Conservation (phyloP, 805 yeast species). For the Wickerhamomyces ciferrii region DNA sequence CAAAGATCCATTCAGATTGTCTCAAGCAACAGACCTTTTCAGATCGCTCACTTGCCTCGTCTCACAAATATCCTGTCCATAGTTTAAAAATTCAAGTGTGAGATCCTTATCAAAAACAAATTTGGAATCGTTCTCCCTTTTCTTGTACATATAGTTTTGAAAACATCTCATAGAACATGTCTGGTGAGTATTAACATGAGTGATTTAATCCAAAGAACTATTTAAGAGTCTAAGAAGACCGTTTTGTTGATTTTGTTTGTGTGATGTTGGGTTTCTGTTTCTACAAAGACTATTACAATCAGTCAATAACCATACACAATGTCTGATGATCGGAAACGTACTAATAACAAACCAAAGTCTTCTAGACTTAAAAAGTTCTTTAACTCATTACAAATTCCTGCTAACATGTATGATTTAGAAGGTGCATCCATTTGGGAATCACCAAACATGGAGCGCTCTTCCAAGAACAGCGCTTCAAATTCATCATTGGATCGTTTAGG, state of each 20-base stretch:
- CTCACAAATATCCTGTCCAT: neutral
- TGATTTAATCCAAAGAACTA: too few relatives aligned
- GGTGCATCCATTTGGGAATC: neutral
- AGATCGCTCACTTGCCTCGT: neutral
- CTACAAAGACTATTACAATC: too few relatives aligned
- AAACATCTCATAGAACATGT: neutral
- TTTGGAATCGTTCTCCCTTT: neutral
- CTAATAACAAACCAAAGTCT: neutral
- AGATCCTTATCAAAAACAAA: neutral
- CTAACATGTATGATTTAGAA: neutral
- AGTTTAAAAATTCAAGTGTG: neutral
- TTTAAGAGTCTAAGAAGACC: too few relatives aligned
- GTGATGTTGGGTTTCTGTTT: too few relatives aligned
- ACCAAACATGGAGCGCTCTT: neutral
- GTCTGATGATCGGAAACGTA: too few relatives aligned
- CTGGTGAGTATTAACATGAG: conserved; percentile 1
- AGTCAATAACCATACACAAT: neutral
- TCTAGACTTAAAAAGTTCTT: neutral
- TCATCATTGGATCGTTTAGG: neutral
- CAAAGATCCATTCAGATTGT: too few relatives aligned
- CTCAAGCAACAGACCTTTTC: too few relatives aligned
- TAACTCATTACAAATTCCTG: neutral
- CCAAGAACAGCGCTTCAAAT: neutral
- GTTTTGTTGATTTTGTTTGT: too few relatives aligned
- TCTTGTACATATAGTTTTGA: neutral